A percentile compares a stretch with the other conserved stretches of the same genome.
These are phyloP conservation scores for Plasmopara halstedii DNA, from an alignment of 352 stramenopile genomes.

Conservation along the genomic window DNA sequence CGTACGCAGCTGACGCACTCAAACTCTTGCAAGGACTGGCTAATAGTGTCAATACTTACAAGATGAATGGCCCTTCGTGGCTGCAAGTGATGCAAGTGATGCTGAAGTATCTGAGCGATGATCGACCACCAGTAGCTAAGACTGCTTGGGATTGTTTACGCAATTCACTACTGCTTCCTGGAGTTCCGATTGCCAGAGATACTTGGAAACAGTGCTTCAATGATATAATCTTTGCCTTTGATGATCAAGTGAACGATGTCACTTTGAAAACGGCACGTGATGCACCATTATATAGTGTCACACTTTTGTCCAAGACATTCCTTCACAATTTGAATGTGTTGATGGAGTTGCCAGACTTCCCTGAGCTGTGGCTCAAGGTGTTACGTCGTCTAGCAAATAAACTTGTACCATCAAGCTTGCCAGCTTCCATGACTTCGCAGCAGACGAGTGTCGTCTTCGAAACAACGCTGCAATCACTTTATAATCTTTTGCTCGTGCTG, in stretches of 20 bases:
- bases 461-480: slow-evolving; percentile 79
- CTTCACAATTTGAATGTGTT: slow-evolving; percentile 76
- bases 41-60: slow-evolving; percentile 66
- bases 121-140: slow-evolving; percentile 67
- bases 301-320: slow-evolving; percentile 82
- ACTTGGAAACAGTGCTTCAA: slow-evolving; percentile 82
- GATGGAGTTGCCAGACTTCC: slow-evolving; percentile 56
- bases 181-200: slow-evolving; percentile 54
- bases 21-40: slow-evolving; percentile 66
- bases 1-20: slow-evolving; percentile 68
- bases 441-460: slow-evolving; percentile 69
- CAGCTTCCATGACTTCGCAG: slow-evolving; percentile 15
- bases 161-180: slow-evolving; percentile 69
- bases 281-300: slow-evolving; percentile 72
- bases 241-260: slow-evolving; percentile 68
- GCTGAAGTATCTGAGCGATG: slow-evolving; percentile 76
- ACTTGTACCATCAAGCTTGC: slow-evolving; percentile 35
- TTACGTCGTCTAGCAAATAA: slow-evolving; percentile 68
- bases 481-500: slow-evolving; percentile 79
- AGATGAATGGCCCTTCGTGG: slow-evolving; percentile 65
- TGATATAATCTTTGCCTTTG: slow-evolving; percentile 84
- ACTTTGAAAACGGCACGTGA: slow-evolving; percentile 50
- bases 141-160: slow-evolving; percentile 81
- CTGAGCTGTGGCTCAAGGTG: slow-evolving; percentile 70
- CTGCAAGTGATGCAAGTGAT: slow-evolving; percentile 84